Evolutionary conservation across 192 early-diverging fungal species (phyloP), one percentile per base, ranked within the genome.

Genomic region (Coemansia sp.): DNA sequence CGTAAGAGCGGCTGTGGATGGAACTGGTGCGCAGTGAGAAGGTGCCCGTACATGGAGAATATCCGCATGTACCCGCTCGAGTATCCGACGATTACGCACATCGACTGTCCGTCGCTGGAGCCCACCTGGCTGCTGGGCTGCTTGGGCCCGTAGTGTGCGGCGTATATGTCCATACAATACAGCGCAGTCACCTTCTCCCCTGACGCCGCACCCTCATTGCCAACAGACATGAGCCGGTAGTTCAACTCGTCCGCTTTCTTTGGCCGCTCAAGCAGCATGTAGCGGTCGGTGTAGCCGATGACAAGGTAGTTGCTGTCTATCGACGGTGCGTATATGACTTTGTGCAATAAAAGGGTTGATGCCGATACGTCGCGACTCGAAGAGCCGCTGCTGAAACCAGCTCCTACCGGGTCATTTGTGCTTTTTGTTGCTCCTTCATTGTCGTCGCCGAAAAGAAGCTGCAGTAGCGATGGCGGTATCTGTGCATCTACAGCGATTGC

Each of bases 41-140:
- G 22, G 29, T 72, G 75, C 4, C 75, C 75, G 42, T 68, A 58
- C 23, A 57, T 37, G 10, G 75, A 78, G 61, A 68, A 78, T 48
- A 78, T 60, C 11, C 75, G 65, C 45, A 78, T 22, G 20, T 72
- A 60, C 6, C 75, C 75, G 37, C 59, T 78, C 3, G 68, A 72
- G 40, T 78, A 78, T 11, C 75, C 75, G n/a, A 61, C 75, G n/a
- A 62, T 55, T 23, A 78, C 62, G 30, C 75, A 78, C 10, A 72
- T 19, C n/a, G 69, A 59, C 50, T 56, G 55, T 27, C 38, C 22
- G 4, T 13, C 60, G 10, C 25, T 41, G 33, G 15, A 4, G 38
- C 14, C n/a, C n/a, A n/a, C 15, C 38, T 10, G 38, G 10, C 59
- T 28, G 29, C 19, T 37, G 13, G 36, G 20, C 17, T 58, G 60